Conservation (phyloP, 176 grass and related monocot species). For the Aegilops speltoides region DNA sequence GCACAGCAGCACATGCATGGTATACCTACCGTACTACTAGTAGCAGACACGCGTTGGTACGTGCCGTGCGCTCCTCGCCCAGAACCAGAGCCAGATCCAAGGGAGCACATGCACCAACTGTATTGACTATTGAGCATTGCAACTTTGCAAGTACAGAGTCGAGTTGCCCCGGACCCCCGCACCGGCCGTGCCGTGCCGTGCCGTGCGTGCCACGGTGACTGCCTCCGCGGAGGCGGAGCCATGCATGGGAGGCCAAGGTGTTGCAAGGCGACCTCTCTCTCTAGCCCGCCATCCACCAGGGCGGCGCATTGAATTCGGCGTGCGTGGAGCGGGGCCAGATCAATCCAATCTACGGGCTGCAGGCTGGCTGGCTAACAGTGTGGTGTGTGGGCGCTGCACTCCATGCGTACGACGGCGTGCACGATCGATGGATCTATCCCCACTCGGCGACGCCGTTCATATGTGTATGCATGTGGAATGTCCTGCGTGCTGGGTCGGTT, state of each 20-base stretch:
- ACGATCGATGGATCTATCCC: background rate
- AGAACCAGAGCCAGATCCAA: too few relatives aligned
- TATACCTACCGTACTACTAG: too few relatives aligned
- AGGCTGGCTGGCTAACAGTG: background rate
- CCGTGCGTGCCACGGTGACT: background rate
- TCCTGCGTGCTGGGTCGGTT: background rate
- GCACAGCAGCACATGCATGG: too few relatives aligned
- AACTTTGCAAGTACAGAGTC: background rate
- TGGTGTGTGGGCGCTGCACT: background rate
- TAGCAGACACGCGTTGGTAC: too few relatives aligned
- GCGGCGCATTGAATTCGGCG: conserved; percentile 47
- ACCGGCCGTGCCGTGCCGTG: background rate
- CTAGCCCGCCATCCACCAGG: background rate
- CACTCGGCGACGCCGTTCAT: background rate
- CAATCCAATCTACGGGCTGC: background rate
- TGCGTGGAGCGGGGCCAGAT: background rate
- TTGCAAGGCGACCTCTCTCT: background rate
- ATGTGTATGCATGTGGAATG: background rate
- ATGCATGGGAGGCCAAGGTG: background rate
- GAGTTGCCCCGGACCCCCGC: background rate
- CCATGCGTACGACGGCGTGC: background rate
- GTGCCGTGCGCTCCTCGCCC: too few relatives aligned
- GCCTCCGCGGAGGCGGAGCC: too few relatives aligned
- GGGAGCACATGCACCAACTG: background rate
- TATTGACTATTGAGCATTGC: background rate